A percentile compares a stretch with the other conserved stretches of the same genome.
These are phyloP conservation scores for Dictyostelium brefeldianum DNA, from an alignment of 78 protist genomes.

Conservation along the genomic window DNA sequence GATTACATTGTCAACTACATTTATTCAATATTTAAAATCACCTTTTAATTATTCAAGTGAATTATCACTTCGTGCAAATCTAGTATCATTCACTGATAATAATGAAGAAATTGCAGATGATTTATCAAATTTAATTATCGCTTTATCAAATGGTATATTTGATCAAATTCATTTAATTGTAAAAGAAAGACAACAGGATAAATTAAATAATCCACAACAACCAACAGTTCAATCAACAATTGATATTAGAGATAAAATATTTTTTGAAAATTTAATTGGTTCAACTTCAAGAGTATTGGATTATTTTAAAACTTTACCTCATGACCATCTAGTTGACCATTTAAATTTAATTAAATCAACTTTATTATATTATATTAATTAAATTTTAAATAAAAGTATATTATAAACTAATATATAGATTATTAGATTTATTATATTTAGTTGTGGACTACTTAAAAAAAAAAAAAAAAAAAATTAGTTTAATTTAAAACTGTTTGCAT, in stretches of 20 bases:
- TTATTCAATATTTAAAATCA: conserved; percentile 46
- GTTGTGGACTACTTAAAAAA: no score
- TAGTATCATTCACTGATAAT: neutral
- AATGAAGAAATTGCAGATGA: conserved; percentile 39
- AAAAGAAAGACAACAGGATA: neutral
- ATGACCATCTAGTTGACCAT: neutral
- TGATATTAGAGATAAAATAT: conserved; percentile 25
- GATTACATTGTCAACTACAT: conserved; percentile 28
- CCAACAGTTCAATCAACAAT: neutral
- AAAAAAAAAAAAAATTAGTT: no score
- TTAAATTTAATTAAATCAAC: neutral
- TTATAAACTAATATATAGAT: no score
- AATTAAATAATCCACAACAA: neutral
- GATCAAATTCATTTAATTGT: neutral
- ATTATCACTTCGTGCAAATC: conserved; percentile 37
- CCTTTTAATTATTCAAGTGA: conserved; percentile 51
- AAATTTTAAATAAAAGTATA: neutral
- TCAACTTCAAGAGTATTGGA: neutral
- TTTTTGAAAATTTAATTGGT: neutral
- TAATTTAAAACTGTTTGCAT: no score
- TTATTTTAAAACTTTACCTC: neutral
- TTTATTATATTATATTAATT: conserved; percentile 12
- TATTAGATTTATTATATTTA: no score
- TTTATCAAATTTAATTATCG: conserved; percentile 47
- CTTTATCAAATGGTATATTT: conserved; percentile 54